phyloP scores from a whole-genome alignment of 179 eudicot species.

The Amaranthus tricolor region DNA sequence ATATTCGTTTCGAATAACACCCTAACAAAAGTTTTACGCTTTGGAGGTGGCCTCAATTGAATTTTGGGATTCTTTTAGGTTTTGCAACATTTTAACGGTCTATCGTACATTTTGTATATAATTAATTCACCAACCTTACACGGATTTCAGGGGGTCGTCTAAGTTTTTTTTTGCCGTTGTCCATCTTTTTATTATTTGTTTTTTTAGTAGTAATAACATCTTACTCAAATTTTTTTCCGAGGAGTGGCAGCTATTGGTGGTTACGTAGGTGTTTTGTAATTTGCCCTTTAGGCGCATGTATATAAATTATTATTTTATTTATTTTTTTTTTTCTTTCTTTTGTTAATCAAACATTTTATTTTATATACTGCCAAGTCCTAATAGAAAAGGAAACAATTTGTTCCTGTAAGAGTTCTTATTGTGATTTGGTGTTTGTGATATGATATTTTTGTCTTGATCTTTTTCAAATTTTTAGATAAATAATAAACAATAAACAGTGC shows the following conservation, averaged over 20 bases:
- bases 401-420: no score
- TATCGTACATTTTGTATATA: slow-evolving; percentile 38
- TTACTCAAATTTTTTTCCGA: slow-evolving; percentile 16
- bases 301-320: no score
- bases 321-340: no score
- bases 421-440: no score
- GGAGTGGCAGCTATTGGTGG: slow-evolving; percentile 13
- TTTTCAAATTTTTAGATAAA: no score
- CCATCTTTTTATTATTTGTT: slow-evolving; percentile 8
- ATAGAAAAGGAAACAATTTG: no score
- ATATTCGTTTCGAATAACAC: background rate
- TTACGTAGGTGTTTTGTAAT: no score
- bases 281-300: slow-evolving; percentile 6
- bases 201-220: slow-evolving; percentile 1
- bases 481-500: no score
- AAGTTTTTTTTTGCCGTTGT: slow-evolving; percentile 14
- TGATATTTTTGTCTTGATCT: no score
- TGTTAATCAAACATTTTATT: no score
- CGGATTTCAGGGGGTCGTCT: slow-evolving; percentile 18
- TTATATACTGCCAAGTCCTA: no score
- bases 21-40: background rate
- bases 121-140: slow-evolving; percentile 15
- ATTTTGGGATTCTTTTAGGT: slow-evolving; percentile 16
- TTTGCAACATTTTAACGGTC: slow-evolving; percentile 8
- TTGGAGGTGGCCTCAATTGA: slow-evolving; percentile 22